Conservation (phyloP, 306 rosid genomes). For the Cajanus cajan region DNA sequence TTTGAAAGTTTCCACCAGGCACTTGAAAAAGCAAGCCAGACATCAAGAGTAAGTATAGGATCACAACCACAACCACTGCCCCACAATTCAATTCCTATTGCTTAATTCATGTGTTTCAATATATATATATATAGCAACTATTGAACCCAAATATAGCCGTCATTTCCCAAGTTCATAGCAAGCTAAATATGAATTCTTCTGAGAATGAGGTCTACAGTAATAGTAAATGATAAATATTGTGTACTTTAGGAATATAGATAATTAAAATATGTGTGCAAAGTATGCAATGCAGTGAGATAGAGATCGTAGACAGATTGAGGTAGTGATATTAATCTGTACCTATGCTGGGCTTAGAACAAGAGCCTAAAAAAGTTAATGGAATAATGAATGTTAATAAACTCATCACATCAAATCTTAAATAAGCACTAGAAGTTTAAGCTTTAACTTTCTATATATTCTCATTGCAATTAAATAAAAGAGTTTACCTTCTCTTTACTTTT, state of each 20-base stretch:
- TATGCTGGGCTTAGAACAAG: no score
- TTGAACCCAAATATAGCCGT: no score
- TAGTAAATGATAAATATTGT: no score
- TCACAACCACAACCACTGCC: no score
- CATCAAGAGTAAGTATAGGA: conserved; percentile 64
- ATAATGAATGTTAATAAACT: conserved; percentile 3
- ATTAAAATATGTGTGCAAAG: neutral
- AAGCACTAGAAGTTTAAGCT: conserved; percentile 19
- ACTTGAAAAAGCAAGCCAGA: conserved; percentile 80
- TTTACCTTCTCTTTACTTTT: conserved; percentile 31
- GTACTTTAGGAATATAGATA: neutral
- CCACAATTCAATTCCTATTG: no score
- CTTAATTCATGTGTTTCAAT: no score
- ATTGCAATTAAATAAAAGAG: conserved; percentile 19
- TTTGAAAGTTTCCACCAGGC: conserved; percentile 81
- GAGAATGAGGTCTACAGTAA: no score
- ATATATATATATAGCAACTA: no score
- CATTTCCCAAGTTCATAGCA: no score
- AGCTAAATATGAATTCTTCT: no score
- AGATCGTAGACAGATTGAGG: neutral
- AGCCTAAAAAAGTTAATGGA: conserved; percentile 1
- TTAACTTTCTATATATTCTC: neutral
- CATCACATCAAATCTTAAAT: conserved; percentile 27
- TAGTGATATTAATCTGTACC: neutral
- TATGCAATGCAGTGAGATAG: conserved; percentile 19